Percentiles rank a stretch among this genome's conserved stretches.
Conservation (phyloP, 1,284 basidiomycete genomes). For the Trametes hirsuta region DNA sequence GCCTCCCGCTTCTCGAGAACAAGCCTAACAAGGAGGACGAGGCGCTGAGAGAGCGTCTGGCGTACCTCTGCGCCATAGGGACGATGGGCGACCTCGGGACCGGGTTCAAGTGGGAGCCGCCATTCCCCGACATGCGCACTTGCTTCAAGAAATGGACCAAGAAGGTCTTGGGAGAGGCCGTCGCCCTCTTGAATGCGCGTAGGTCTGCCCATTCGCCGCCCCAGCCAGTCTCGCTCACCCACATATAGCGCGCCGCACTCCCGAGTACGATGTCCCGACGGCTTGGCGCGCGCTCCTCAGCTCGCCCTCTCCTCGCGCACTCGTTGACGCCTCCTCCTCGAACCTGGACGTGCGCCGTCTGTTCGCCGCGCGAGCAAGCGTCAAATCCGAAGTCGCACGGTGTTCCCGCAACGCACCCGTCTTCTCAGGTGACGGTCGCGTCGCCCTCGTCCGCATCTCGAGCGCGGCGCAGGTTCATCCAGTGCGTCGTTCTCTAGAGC, state of each 20-base stretch:
- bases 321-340: conserved; percentile 5
- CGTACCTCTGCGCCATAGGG: conserved; percentile 36
- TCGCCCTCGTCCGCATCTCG: conserved; percentile 35
- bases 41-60: conserved; percentile 17
- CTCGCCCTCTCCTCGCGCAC: conserved; percentile 20
- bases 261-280: conserved; percentile 28
- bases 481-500: conserved; percentile 16
- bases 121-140: conserved; percentile 33
- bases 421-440: conserved; percentile 37
- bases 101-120: conserved; percentile 32
- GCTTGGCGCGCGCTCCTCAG: conserved; percentile 32
- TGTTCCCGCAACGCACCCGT: conserved; percentile 31
- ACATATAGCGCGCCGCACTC: conserved; percentile 27
- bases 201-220: conserved; percentile 4
- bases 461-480: conserved; percentile 38
- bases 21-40: neutral
- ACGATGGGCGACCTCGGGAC: conserved; percentile 39
- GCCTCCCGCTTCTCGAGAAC: conserved; percentile 24
- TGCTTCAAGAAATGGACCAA: conserved; percentile 35
- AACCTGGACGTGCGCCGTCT: conserved; percentile 24
- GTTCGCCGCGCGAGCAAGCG: conserved; percentile 29
- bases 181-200: conserved; percentile 40
- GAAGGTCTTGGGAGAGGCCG: conserved; percentile 34
- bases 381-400: conserved; percentile 32
- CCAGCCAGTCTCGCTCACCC: neutral